Conservation (phyloP, 1,284 basidiomycete species). For the Melampsora larici-populina region DNA sequence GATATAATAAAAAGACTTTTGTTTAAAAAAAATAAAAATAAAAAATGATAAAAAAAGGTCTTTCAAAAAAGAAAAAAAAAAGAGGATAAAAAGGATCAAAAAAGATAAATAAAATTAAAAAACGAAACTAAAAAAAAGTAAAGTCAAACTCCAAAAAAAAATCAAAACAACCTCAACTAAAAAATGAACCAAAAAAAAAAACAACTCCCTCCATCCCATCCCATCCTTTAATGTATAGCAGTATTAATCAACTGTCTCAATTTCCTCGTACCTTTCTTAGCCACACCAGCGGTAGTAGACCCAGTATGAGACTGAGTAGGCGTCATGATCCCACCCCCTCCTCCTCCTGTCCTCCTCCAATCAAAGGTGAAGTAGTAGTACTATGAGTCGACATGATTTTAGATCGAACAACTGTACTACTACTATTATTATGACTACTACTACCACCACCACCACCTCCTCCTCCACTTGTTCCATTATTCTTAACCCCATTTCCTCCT, state of each 20-base stretch:
- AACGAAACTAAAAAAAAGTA: not conserved
- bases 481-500: not conserved
- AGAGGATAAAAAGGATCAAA: not conserved
- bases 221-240: conserved; percentile 9
- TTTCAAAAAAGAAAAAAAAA: not conserved
- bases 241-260: conserved; percentile 37
- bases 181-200: not conserved
- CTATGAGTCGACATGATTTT: not conserved
- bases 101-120: not conserved
- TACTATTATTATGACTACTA: not conserved
- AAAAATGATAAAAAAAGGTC: too few species aligned
- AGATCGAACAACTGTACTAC: not conserved
- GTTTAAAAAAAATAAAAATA: too few species aligned
- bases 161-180: not conserved
- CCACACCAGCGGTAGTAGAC: not conserved
- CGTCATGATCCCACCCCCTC: not conserved
- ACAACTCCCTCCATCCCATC: not conserved
- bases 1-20: too few species aligned
- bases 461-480: not conserved
- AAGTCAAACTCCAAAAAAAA: not conserved
- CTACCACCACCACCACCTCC: not conserved
- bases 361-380: not conserved
- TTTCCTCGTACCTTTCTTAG: conserved; percentile 40
- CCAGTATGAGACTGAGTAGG: not conserved
- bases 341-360: not conserved